Evolutionary conservation across 2,329 filamentous ascomycete species (phyloP).

Genomic region (Aspergillus sergii): DNA sequence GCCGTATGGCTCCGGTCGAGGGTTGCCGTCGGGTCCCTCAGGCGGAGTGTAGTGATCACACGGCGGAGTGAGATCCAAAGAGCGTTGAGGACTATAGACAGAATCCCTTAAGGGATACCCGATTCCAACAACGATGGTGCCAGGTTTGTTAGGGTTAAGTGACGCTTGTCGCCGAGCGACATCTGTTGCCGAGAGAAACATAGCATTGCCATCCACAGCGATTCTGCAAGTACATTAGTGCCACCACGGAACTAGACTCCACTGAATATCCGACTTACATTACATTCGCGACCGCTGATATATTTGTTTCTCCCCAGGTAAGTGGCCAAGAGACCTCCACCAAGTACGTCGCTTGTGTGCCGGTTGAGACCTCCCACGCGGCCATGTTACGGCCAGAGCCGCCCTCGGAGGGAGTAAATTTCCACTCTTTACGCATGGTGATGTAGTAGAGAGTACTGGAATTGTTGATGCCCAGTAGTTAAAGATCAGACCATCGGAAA

Average conservation of each 20-base stretch:
- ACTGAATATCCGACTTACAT: constrained; percentile 17
- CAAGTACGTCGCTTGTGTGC: constrained; percentile 17
- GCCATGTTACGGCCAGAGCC: constrained; percentile 15
- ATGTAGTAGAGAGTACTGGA: neutral
- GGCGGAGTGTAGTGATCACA: constrained; percentile 25
- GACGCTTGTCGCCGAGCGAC: constrained; percentile 22
- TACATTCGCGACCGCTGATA: constrained; percentile 13
- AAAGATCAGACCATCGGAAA: neutral
- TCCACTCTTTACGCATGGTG: constrained; percentile 10
- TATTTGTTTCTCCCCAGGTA: constrained; percentile 18
- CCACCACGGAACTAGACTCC: neutral
- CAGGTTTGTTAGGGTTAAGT: constrained; percentile 16
- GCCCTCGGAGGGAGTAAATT: constrained; percentile 3
- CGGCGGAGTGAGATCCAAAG: constrained; percentile 25
- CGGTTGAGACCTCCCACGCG: constrained; percentile 15
- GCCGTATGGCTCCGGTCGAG: constrained; percentile 31
- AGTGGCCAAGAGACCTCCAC: constrained; percentile 32
- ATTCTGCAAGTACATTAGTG: constrained; percentile 19
- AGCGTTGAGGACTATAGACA: constrained; percentile 25
- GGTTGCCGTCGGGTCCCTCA: constrained; percentile 26
- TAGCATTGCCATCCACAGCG: constrained; percentile 32
- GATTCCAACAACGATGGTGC: constrained; percentile 28
- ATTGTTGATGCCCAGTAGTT: neutral
- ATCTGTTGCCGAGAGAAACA: constrained; percentile 30
- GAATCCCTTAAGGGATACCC: constrained; percentile 25